Conservation (phyloP, 2,329 filamentous ascomycete species). For the Thermothelomyces thermophilus region DNA sequence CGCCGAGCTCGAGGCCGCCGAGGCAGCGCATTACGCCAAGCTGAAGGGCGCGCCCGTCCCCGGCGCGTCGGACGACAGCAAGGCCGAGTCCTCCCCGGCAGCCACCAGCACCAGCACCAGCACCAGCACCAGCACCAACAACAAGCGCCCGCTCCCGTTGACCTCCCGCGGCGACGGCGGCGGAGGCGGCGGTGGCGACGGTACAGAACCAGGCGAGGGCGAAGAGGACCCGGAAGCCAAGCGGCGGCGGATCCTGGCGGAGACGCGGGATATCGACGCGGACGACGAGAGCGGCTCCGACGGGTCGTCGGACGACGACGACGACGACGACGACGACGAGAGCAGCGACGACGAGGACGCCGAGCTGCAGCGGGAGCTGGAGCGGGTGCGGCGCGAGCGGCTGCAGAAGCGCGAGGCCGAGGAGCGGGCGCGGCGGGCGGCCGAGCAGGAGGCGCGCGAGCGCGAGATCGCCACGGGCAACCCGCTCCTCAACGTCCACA, state of each 20-base stretch:
- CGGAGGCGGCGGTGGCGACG: slow-evolving; percentile 32
- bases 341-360: slow-evolving; percentile 70
- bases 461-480: slow-evolving; percentile 88
- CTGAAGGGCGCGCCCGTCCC: slow-evolving; percentile 56
- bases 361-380: slow-evolving; percentile 84
- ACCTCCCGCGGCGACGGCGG: slow-evolving; percentile 34
- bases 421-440: slow-evolving; percentile 72
- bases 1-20: slow-evolving; percentile 81
- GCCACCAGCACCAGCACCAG: too few species aligned
- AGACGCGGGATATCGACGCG: slow-evolving; percentile 81
- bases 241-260: slow-evolving; percentile 77
- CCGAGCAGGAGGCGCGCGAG: slow-evolving; percentile 78
- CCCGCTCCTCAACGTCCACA: slow-evolving; percentile 67
- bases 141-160: slow-evolving; percentile 60
- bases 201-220: slow-evolving; percentile 20
- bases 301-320: slow-evolving; percentile 55
- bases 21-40: slow-evolving; percentile 82
- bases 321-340: slow-evolving; percentile 47
- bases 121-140: too few species aligned
- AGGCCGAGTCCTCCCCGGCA: too few species aligned
- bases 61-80: slow-evolving; percentile 24
- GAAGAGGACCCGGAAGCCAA: slow-evolving; percentile 69
- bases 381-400: slow-evolving; percentile 85
- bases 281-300: slow-evolving; percentile 49
- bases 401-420: slow-evolving; percentile 73